Evolutionary conservation across 2,329 filamentous ascomycete species (phyloP).

Genomic region (Fusarium mangiferae): DNA sequence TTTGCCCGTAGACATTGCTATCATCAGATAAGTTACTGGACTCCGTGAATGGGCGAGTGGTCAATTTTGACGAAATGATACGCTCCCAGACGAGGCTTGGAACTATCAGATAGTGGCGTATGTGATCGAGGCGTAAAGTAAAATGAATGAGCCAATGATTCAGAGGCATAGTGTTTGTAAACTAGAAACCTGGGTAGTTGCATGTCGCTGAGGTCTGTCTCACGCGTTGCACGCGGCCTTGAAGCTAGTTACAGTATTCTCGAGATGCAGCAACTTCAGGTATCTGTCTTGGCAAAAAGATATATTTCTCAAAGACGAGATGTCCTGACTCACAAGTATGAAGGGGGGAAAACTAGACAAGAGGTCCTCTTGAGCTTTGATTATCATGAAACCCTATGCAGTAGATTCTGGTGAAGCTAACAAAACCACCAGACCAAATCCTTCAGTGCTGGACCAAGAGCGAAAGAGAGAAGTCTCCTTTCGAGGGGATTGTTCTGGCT

Average conservation of each 20-base stretch:
- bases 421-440: not conserved
- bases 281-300: too few species aligned
- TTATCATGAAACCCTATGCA: fast-evolving
- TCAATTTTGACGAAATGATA: not conserved
- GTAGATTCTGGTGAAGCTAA: not conserved
- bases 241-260: not conserved
- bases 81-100: too few species aligned
- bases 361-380: not conserved
- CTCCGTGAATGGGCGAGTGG: not conserved
- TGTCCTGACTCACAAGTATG: not conserved
- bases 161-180: too few species aligned
- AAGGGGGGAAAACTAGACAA: fast-evolving
- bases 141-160: not conserved
- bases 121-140: not conserved
- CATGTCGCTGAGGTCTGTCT: not conserved
- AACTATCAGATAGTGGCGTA: not conserved
- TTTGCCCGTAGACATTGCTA: not conserved
- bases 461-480: too few species aligned
- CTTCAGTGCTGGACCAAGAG: not conserved
- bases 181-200: not conserved
- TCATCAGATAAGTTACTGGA: not conserved
- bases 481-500: too few species aligned
- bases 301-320: fast-evolving
- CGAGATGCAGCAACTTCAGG: not conserved
- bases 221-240: not conserved